Percentiles rank a stretch among this genome's conserved stretches.
Evolutionary conservation across 78 protist genomes (phyloP).

Genomic region (Dictyostelium citrinum): DNA sequence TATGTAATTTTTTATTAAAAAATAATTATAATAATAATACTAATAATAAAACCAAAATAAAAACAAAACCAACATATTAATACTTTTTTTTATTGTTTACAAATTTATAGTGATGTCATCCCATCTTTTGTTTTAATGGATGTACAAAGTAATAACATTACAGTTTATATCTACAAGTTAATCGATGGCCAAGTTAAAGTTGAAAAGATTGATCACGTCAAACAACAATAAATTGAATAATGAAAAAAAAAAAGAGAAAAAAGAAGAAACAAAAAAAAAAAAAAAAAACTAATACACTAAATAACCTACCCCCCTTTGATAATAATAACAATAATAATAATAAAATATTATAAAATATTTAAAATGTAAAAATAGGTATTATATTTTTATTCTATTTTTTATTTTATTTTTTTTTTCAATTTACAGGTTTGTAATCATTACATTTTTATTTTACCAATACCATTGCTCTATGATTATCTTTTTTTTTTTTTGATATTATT

Average conservation of each 20-base stretch:
- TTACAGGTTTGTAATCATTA: not conserved
- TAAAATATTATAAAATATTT: no score
- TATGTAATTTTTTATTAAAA: no score
- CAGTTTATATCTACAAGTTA: conserved; percentile 78
- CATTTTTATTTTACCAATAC: not conserved
- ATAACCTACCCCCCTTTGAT: not conserved
- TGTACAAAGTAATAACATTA: conserved; percentile 86
- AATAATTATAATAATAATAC: no score
- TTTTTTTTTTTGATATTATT: not conserved
- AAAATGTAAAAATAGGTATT: not conserved
- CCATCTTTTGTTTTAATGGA: conserved; percentile 98
- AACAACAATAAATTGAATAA: conserved; percentile 26
- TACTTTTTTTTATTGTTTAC: not conserved
- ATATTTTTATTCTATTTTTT: not conserved
- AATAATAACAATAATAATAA: no score
- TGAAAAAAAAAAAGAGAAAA: not conserved
- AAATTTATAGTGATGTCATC: conserved; percentile 75
- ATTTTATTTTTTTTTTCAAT: not conserved
- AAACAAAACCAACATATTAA: no score
- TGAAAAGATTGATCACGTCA: conserved; percentile 64
- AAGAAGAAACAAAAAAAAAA: not conserved
- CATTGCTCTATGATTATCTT: not conserved
- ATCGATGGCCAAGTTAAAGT: conserved; percentile 87
- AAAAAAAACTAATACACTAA: no score
- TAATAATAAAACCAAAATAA: no score